Percentiles rank a stretch among this genome's conserved stretches.
phyloP scores from a whole-genome alignment of 805 yeast species.

The Spathaspora sp. region DNA sequence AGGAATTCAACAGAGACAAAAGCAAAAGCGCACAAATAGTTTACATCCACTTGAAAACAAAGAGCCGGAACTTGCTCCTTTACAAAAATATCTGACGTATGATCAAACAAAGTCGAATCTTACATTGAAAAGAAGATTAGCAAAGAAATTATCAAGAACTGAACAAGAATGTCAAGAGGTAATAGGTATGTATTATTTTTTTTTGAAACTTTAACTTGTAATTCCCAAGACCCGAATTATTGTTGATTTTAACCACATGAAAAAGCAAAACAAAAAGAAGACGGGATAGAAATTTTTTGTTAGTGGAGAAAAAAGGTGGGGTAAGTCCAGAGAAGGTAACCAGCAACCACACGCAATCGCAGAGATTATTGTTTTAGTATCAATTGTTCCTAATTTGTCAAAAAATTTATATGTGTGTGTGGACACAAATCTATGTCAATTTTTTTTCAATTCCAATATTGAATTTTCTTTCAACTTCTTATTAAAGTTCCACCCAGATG shows the following conservation, averaged over 20 bases:
- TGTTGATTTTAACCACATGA: not conserved
- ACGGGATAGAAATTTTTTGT: not conserved
- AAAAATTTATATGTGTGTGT: too few relatives aligned
- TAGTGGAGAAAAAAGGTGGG: not conserved
- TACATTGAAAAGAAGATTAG: conserved; percentile 19
- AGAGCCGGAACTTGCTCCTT: not conserved
- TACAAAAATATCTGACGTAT: conserved; percentile 16
- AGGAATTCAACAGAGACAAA: not conserved
- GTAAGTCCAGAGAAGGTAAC: not conserved
- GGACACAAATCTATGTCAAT: too few relatives aligned
- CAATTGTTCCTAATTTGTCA: not conserved
- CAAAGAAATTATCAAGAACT: conserved; percentile 5
- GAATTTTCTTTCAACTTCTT: too few relatives aligned
- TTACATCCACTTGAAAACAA: not conserved
- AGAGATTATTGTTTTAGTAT: not conserved
- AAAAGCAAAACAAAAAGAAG: too few relatives aligned
- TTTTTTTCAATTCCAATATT: too few relatives aligned
- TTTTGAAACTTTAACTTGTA: not conserved
- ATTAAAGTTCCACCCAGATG: not conserved
- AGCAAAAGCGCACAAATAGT: conserved; percentile 4
- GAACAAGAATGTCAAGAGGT: conserved; percentile 3
- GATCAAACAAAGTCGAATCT: conserved; percentile 39
- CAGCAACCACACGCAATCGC: not conserved
- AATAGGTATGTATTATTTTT: conserved; percentile 10
- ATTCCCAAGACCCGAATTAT: not conserved